Evolutionary conservation across 2,329 filamentous ascomycete genomes (phyloP).

Genomic region (Iodosphaeria phyllophila): DNA sequence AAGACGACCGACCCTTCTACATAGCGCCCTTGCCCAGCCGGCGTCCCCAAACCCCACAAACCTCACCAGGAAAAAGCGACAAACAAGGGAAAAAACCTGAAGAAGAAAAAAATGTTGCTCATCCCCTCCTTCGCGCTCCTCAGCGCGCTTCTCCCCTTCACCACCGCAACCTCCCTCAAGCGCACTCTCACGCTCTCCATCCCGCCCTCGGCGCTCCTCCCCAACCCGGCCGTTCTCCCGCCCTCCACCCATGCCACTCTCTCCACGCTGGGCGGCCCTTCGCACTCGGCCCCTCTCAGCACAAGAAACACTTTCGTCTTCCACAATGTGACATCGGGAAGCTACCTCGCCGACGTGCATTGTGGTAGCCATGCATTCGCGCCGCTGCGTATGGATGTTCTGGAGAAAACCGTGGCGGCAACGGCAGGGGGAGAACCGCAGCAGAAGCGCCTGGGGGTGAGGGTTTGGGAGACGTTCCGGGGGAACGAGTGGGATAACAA

Average conservation of each 20-base stretch:
- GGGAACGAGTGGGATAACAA: slow-evolving; percentile 83
- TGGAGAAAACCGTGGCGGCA: slow-evolving; percentile 14
- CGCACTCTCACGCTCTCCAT: slow-evolving; percentile 27
- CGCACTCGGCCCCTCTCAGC: slow-evolving; percentile 41
- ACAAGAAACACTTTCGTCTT: slow-evolving; percentile 58
- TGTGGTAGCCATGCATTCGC: slow-evolving; percentile 57
- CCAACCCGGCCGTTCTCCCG: slow-evolving; percentile 36
- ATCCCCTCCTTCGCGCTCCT: too few species aligned
- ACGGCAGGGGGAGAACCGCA: slow-evolving; percentile 9
- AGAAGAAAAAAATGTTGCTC: too few species aligned
- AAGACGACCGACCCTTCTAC: too few species aligned
- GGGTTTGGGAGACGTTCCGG: slow-evolving; percentile 68
- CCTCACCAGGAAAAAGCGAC: too few species aligned
- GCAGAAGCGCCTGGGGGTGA: slow-evolving; percentile 21
- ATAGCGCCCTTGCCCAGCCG: too few species aligned
- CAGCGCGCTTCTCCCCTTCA: slow-evolving; percentile 13
- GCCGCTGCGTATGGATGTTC: slow-evolving; percentile 63
- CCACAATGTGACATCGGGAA: slow-evolving; percentile 47
- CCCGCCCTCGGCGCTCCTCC: slow-evolving; percentile 17
- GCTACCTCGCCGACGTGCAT: slow-evolving; percentile 70
- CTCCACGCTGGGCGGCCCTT: slow-evolving; percentile 18
- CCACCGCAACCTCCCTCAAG: slow-evolving; percentile 9
- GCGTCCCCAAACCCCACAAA: too few species aligned
- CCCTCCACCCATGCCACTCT: slow-evolving; percentile 48
- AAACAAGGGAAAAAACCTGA: too few species aligned